Base-by-base conservation (phyloP, 202 grass and related monocot genomes). In the Cymbopogon flexuosus region DNA sequence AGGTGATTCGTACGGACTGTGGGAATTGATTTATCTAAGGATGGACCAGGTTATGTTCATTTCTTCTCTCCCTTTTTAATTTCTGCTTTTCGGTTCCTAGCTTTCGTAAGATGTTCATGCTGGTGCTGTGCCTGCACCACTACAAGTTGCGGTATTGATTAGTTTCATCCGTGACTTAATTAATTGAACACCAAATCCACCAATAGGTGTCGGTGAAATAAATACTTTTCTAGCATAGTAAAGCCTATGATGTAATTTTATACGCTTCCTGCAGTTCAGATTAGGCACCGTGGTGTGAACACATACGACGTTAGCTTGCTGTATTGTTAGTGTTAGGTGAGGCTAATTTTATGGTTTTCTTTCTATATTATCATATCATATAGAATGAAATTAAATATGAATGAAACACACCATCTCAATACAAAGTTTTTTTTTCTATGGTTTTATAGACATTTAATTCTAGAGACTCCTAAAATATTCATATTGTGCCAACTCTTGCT, bases 101-200 rank as follows among this genome's bases (percentile, higher is more conserved):
- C 15, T 14, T 23, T 19, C 65, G 40, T 37, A 64, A 63, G 63
- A 76, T 42, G 81, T 57, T 21, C 36, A 65, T 62, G 40, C n/a
- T 60, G 64, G 64, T 62, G 40, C n/a, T 60, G 64, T 70, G 65
- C 77, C 57, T 70, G 77, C 11, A 75, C 54, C 70, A 80, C 54
- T 62, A 41, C 12, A 35, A 49, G 18, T 70, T 79, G 33, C 35
- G 57, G 36, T 6, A n/a, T 70, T 56, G 71, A 63, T 85, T 47
- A 77, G 78, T 65, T 59, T 24, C 45, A 66, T 59, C 22, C 33
- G 19, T 36, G 34, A 57, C 64, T 49, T 18, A 49, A 49, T 36
- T 76, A 80, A 84, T 57, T 62, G 41, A 58, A 7, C 49, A 84
- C 72, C 81, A 56, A 56, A 56, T 56, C 51, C 18, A 56, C 6